Evolutionary conservation across 495 filamentous ascomycete species (phyloP).

Genomic region (Beverwykella pulmonaria): DNA sequence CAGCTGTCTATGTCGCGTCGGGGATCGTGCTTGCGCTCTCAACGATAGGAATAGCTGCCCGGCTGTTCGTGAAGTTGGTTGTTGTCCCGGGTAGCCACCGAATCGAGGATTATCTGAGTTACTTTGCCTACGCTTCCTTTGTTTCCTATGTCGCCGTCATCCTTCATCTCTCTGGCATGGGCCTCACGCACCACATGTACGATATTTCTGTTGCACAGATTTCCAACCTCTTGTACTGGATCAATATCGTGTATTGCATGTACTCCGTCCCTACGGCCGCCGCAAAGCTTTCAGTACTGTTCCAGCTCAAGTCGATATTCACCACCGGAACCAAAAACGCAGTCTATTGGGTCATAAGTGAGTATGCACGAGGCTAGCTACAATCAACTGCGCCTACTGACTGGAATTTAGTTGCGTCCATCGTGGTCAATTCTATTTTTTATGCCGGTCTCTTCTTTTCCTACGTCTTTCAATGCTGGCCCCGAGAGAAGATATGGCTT

Average conservation of each 20-base stretch:
- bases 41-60: background rate
- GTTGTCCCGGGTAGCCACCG: background rate
- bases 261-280: conserved; percentile 8
- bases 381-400: no score
- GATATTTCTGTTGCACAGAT: background rate
- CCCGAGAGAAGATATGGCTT: conserved; percentile 11
- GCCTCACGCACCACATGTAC: background rate
- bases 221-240: background rate
- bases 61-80: background rate
- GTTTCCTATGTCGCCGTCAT: conserved; percentile 12
- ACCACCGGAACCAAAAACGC: background rate
- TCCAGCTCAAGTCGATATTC: conserved; percentile 23
- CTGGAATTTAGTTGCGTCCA: no score
- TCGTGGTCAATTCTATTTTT: conserved; percentile 1
- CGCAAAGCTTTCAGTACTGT: conserved; percentile 12
- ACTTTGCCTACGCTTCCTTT: background rate
- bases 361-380: no score
- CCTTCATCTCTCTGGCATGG: background rate
- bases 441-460: conserved; percentile 10
- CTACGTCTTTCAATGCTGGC: conserved; percentile 19
- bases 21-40: background rate
- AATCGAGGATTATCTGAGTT: conserved; percentile 11
- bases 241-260: conserved; percentile 1
- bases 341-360: conserved; percentile 5
- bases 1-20: background rate